Evolutionary conservation across 2,329 filamentous ascomycete genomes (phyloP).

Genomic region (Penicillium decumbens): DNA sequence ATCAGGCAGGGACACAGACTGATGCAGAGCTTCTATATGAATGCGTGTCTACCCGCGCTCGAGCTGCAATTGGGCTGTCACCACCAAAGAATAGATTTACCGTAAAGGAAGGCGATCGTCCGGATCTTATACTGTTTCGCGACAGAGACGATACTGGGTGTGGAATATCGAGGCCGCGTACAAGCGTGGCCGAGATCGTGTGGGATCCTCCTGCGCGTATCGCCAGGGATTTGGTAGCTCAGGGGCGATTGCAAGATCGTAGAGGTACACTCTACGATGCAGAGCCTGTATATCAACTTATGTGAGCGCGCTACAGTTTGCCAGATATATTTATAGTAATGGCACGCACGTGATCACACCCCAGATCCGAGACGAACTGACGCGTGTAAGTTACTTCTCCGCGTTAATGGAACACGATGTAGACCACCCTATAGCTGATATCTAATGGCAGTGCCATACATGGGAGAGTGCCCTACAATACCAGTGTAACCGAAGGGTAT

Average conservation of each 20-base stretch:
- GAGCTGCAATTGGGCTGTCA: conserved; percentile 33
- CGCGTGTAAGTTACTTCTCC: background rate
- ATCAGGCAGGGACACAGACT: conserved; percentile 59
- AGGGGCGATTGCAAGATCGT: conserved; percentile 16
- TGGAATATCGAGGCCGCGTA: conserved; percentile 23
- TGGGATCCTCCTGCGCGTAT: conserved; percentile 35
- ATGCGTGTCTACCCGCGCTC: conserved; percentile 46
- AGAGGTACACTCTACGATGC: background rate
- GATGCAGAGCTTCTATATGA: conserved; percentile 58
- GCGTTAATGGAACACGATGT: background rate
- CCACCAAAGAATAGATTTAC: background rate
- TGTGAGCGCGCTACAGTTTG: background rate
- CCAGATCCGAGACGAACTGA: background rate
- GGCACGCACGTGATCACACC: background rate
- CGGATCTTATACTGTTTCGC: conserved; percentile 25
- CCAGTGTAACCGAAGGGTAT: background rate
- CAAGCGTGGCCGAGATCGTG: conserved; percentile 35
- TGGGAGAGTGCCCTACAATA: background rate
- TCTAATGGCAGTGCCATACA: background rate
- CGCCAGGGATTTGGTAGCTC: conserved; percentile 25
- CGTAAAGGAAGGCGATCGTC: conserved; percentile 9
- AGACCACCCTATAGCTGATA: background rate
- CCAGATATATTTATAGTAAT: background rate
- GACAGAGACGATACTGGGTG: conserved; percentile 33
- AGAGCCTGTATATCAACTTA: background rate